Conservation (phyloP, 2,329 filamentous ascomycete genomes). For the Colletotrichum sp. region DNA sequence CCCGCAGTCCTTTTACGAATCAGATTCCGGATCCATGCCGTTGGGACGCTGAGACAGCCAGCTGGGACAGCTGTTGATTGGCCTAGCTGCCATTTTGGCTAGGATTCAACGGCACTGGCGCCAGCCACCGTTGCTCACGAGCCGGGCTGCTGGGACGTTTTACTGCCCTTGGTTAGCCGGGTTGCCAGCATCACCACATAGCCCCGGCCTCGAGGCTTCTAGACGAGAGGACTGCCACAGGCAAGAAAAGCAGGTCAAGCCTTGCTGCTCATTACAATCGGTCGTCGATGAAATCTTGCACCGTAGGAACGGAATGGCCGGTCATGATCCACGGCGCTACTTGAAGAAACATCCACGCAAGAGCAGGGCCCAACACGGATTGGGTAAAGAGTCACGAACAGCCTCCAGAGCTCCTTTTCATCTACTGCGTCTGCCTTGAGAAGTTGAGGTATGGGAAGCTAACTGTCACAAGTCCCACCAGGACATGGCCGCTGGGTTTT, state of each 20-base stretch:
- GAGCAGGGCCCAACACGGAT: neutral
- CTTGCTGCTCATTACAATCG: neutral
- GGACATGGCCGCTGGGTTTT: neutral
- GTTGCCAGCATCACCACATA: neutral
- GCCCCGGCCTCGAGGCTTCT: neutral
- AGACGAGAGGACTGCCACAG: neutral
- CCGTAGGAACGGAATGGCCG: slow-evolving; percentile 1
- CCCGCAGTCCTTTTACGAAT: slow-evolving; percentile 12
- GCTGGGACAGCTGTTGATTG: slow-evolving; percentile 3
- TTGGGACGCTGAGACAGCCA: slow-evolving; percentile 14
- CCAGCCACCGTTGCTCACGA: slow-evolving; percentile 1
- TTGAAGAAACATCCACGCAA: neutral
- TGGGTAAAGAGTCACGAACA: neutral
- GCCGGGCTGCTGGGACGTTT: slow-evolving; percentile 8
- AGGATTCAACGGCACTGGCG: slow-evolving; percentile 9
- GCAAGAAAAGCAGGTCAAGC: neutral
- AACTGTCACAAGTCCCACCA: neutral
- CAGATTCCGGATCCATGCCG: slow-evolving; percentile 16
- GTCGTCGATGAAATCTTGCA: neutral
- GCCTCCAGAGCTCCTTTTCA: neutral
- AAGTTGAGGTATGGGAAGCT: neutral
- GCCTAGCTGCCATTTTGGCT: neutral
- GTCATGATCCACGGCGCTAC: slow-evolving; percentile 6
- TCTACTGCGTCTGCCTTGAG: neutral
- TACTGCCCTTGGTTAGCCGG: neutral